Evolutionary conservation across 208 protist species (phyloP), one percentile per base, ranked within the genome.

Genomic region (Kentomonas sorsogonicus): DNA sequence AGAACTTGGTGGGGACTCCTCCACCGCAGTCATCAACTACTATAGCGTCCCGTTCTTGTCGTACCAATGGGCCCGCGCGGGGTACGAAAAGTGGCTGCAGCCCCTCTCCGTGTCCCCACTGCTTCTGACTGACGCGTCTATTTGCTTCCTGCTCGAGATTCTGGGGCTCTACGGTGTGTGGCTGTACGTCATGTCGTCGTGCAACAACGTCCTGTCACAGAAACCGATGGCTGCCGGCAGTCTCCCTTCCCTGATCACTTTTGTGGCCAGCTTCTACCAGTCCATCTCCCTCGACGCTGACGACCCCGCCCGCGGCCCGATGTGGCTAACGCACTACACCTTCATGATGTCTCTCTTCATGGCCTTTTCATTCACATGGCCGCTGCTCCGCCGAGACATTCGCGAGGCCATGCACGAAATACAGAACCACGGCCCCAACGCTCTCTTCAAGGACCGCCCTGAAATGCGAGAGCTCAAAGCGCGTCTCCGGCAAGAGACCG

Each of bases 251-350:
- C 29, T 83, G 16, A n/a, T 69, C 15, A 29, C 69, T 30, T 80
- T 82, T 46, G 60, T 83, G 25, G 62, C 74, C 16, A 63, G 46
- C 54, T 72, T 86, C 31, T 83, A 83, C 44, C 54, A 79, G 40
- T 71, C 79, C 13, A 47, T 76, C 41, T 38, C 67, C n/a, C 56
- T 86, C 22, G 50, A 60, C 23, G 71, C 66, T 11, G 61, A 68
- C 30, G 79, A 81, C 53, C 67, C 76, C 5, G 65, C 76, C 40
- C 70, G 69, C 26, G 53, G 30, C 43, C 51, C 68, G 48, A 40
- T 77, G 51, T 79, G 69, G 66, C 29, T 63, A 6, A 79, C 76
- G 13, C 74, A 82, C 45, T 53, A 44, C 26, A 61, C 59, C 18
- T 76, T 86, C 33, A 31, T 79, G 1, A 11, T 71, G n/a, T 69